These are phyloP conservation scores for Trametes pubescens DNA, from an alignment of 1,284 basidiomycete species.

Conservation along the genomic window DNA sequence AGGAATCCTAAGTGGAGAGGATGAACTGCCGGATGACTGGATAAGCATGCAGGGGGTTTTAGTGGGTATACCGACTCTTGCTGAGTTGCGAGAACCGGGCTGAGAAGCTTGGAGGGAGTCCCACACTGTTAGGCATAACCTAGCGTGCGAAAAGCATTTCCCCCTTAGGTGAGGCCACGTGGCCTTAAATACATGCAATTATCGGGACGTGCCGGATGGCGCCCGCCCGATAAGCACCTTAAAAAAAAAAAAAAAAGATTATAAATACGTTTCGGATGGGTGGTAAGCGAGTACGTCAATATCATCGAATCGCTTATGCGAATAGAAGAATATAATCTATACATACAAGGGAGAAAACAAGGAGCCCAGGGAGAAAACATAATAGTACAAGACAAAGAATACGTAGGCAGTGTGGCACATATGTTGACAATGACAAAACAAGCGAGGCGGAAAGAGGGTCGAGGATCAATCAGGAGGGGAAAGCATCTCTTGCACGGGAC, in stretches of 20 bases:
- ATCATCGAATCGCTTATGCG: too few relatives aligned
- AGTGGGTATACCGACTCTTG: background rate
- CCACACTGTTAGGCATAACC: background rate
- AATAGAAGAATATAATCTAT: too few relatives aligned
- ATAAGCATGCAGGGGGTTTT: background rate
- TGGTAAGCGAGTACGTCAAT: too few relatives aligned
- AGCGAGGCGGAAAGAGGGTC: too few relatives aligned
- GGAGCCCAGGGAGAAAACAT: too few relatives aligned
- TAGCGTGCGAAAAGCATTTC: slow-evolving; percentile 3
- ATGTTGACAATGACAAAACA: too few relatives aligned
- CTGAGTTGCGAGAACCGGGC: background rate
- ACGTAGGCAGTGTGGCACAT: too few relatives aligned
- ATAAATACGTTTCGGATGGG: too few relatives aligned
- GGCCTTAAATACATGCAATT: background rate
- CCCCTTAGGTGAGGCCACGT: background rate
- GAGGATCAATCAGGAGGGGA: too few relatives aligned
- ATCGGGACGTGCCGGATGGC: background rate
- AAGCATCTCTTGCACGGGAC: too few relatives aligned
- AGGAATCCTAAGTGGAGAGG: background rate
- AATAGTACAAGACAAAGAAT: too few relatives aligned
- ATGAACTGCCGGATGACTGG: background rate
- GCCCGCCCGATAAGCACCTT: background rate
- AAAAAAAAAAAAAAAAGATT: slow-evolving; percentile 6
- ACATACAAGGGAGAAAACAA: too few relatives aligned
- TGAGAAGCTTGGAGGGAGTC: background rate